Evolutionary conservation across 352 stramenopile species (phyloP), one percentile per base, ranked within the genome.

Genomic region (Globisporangium ultimum): DNA sequence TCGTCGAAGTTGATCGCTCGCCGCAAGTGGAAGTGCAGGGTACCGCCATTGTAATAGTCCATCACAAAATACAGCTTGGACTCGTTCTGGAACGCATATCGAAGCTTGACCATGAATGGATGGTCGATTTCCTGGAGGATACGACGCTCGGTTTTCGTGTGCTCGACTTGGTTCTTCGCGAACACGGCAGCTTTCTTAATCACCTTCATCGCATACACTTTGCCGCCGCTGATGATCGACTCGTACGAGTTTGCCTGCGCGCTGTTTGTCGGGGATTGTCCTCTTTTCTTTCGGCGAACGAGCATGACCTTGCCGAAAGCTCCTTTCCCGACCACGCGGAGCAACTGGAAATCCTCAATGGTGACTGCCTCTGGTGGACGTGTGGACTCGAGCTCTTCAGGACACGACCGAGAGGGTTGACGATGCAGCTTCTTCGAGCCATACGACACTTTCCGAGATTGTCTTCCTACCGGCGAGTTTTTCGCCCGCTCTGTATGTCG

Each of bases 311-410:
- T 98, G 18, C 96, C 96, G 68, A 98, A 99, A 1, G 93, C 93
- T 28, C 97, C 97, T 66, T 98, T 96, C 5, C 98, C 98, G 14
- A 99, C 96, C 3, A 99, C 96, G 22, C 93, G 96, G 21, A 99
- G 76, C 3, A 99, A 69, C 60, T 99, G 88, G 34, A 55, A 53
- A 22, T 47, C 42, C 47, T 61, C 38, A 22, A 53, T 68, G 9
- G 51, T 59, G 24, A 64, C 59, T 14, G 58, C 41, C 24, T 63
- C 50, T 3, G 20, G 47, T 20, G 45, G 36, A 36, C 11, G 45
- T 24, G 22, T 47, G 13, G 52, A 15, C 5, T 63, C 49, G 22
- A 63, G 13, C 24, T 52, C 43, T 20, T 62, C 48, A 3, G 57
- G 48, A 17, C 41, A 53, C 34, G 63, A 66, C 22, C 59, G 51